Evolutionary conservation across 2,329 filamentous ascomycete species (phyloP).

Genomic region (Lachnellula suecica): DNA sequence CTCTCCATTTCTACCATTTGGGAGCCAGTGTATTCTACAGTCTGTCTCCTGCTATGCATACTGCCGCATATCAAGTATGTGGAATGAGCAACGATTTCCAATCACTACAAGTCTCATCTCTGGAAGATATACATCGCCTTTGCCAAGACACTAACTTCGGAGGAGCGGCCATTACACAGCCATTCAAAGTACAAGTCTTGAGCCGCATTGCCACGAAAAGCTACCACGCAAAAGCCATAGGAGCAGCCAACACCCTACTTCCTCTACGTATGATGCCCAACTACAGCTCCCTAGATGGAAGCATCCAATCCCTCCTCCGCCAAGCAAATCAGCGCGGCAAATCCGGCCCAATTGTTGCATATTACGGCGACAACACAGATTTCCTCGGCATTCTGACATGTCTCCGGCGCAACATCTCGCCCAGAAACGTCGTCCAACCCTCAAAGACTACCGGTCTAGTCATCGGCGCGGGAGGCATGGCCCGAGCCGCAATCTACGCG

Average conservation of each 20-base stretch:
- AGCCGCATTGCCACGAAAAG: constrained; percentile 65
- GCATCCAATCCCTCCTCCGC: constrained; percentile 32
- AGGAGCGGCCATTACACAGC: constrained; percentile 69
- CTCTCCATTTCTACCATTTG: constrained; percentile 72
- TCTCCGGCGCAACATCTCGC: constrained; percentile 69
- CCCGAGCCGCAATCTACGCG: constrained; percentile 73
- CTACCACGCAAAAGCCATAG: constrained; percentile 71
- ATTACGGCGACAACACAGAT: constrained; percentile 80
- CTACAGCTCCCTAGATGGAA: constrained; percentile 49
- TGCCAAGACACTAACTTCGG: constrained; percentile 68
- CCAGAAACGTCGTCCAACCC: constrained; percentile 63
- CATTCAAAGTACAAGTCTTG: constrained; percentile 73
- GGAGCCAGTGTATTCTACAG: constrained; percentile 73
- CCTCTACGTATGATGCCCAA: constrained; percentile 53
- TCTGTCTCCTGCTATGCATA: constrained; percentile 77
- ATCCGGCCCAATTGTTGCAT: constrained; percentile 63
- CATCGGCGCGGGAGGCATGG: constrained; percentile 73
- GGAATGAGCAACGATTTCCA: constrained; percentile 69
- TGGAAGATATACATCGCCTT: constrained; percentile 63
- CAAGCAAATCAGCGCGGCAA: constrained; percentile 55
- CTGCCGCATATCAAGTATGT: constrained; percentile 62
- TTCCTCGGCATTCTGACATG: constrained; percentile 79
- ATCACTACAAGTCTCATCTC: constrained; percentile 60
- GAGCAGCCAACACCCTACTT: constrained; percentile 74
- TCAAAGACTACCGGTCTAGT: constrained; percentile 49